Conservation (phyloP, 2,329 filamentous ascomycete genomes). For the Aspergillus chevalieri region DNA sequence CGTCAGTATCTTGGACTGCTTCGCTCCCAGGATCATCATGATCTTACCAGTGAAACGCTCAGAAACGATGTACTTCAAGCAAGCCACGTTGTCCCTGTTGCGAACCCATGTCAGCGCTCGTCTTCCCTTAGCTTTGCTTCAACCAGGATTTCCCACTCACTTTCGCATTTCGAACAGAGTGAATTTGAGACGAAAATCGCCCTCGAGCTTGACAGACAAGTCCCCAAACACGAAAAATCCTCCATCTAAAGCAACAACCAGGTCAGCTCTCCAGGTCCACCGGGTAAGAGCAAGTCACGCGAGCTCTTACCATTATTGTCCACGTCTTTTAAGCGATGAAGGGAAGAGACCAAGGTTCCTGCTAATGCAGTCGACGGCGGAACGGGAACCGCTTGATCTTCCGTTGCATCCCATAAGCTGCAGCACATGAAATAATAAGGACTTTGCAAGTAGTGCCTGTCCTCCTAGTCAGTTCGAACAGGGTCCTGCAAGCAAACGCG, state of each 20-base stretch:
- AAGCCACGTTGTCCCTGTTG: constrained; percentile 41
- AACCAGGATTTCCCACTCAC: constrained; percentile 30
- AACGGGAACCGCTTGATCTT: constrained; percentile 39
- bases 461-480: constrained; percentile 10
- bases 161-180: constrained; percentile 67
- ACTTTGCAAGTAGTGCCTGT: constrained; percentile 56
- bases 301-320: constrained; percentile 53
- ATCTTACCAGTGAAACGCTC: constrained; percentile 61
- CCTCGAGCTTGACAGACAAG: constrained; percentile 69
- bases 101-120: constrained; percentile 11
- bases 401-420: constrained; percentile 48
- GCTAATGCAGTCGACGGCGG: constrained; percentile 52
- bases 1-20: constrained; percentile 7
- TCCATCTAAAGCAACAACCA: constrained; percentile 49
- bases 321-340: constrained; percentile 74
- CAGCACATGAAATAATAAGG: constrained; percentile 60
- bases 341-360: constrained; percentile 71
- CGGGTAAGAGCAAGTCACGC: neutral
- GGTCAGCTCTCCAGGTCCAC: constrained; percentile 3
- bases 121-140: neutral
- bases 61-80: constrained; percentile 52
- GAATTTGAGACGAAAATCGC: constrained; percentile 68
- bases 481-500: constrained; percentile 1
- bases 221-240: constrained; percentile 91
- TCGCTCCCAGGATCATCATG: neutral